A percentile compares a stretch with the other conserved stretches of the same genome.
Evolutionary conservation across 2,329 filamentous ascomycete species (phyloP).

Genomic region (Didymosphaeria variabile): DNA sequence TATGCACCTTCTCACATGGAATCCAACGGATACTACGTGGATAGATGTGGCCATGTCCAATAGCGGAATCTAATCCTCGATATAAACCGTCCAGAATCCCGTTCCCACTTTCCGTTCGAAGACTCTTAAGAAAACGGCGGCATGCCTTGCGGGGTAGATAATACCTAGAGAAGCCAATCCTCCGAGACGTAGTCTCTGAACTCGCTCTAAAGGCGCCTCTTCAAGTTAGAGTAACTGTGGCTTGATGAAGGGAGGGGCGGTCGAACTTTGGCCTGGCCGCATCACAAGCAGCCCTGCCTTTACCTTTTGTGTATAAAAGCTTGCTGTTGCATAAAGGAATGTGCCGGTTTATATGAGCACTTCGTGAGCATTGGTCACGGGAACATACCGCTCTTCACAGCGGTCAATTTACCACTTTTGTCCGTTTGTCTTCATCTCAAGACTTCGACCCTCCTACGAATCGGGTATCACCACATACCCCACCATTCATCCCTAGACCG

Average conservation of each 20-base stretch:
- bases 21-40: not conserved
- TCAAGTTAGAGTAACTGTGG: slow-evolving; percentile 19
- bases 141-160: not conserved
- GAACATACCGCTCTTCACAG: not conserved
- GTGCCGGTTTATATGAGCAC: not conserved
- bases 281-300: slow-evolving; percentile 5
- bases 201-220: slow-evolving; percentile 15
- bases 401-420: not conserved
- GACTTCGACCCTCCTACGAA: not conserved
- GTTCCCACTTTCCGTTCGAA: not conserved
- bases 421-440: not conserved
- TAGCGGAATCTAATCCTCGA: not conserved
- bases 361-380: not conserved
- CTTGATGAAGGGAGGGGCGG: slow-evolving; percentile 15
- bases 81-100: not conserved
- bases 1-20: not conserved
- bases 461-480: not conserved
- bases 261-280: slow-evolving; percentile 10
- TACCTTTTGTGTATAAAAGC: slow-evolving; percentile 10
- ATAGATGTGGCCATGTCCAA: not conserved
- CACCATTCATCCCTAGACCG: not conserved
- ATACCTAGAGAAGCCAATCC: not conserved
- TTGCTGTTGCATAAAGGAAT: not conserved
- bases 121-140: not conserved
- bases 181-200: not conserved